Conservation (phyloP, 176 grass and related monocot species). For the Ampelocalamus luodianensis region DNA sequence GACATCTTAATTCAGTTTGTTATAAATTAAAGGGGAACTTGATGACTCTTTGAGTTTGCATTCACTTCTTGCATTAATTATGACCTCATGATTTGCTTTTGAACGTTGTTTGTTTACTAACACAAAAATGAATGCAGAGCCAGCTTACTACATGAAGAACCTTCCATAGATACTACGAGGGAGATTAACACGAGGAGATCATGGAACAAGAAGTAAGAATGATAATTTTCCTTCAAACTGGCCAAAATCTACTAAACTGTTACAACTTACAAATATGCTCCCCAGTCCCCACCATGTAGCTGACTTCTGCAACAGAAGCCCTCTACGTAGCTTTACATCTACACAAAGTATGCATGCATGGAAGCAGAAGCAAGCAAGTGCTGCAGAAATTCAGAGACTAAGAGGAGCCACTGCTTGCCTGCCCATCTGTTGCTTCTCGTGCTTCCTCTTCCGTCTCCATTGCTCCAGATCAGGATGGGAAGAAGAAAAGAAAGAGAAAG, state of each 20-base stretch:
- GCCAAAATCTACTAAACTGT: not conserved
- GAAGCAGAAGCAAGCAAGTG: conserved; percentile 42
- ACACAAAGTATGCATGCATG: conserved; percentile 40
- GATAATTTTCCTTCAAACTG: conserved; percentile 20
- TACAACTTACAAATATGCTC: conserved; percentile 1
- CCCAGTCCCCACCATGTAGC: conserved; percentile 3
- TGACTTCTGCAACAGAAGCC: conserved; percentile 31
- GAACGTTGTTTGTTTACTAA: conserved; percentile 35
- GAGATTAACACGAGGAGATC: not conserved
- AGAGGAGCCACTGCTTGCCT: conserved; percentile 45
- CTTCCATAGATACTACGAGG: not conserved
- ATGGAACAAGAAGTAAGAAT: conserved; percentile 3
- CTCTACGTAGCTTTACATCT: conserved; percentile 2
- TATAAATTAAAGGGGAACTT: conserved; percentile 19
- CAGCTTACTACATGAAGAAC: conserved; percentile 34
- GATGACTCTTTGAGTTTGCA: not conserved
- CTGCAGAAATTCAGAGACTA: conserved; percentile 13
- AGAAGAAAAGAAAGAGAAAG: conserved; percentile 25
- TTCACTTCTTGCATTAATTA: not conserved
- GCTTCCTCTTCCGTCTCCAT: conserved; percentile 52
- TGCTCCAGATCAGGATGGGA: conserved; percentile 57
- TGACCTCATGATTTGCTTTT: conserved; percentile 7
- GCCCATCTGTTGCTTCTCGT: conserved; percentile 43
- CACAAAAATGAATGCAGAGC: conserved; percentile 1
- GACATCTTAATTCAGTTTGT: not conserved